Base-by-base conservation (phyloP, 768 basidiomycete species). In the Podaxis sp. region DNA sequence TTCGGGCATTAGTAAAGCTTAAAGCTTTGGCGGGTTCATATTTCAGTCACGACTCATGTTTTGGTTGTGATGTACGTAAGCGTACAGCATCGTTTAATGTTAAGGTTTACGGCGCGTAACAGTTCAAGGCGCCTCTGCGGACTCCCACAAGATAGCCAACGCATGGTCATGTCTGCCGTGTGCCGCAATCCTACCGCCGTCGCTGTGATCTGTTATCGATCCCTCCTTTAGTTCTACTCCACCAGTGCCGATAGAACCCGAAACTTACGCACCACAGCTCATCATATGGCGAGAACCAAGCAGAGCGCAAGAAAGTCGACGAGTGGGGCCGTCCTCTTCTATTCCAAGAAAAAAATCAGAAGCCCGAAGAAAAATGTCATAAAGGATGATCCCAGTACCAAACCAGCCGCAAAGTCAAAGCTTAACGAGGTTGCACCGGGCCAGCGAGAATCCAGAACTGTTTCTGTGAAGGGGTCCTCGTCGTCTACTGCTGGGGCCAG, bases 291-390 rank as follows among this genome's bases (percentile, higher is more conserved):
- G 15, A 51, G 58, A 40, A 59, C 58, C 20, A 59, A 59, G 49
- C 58, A 59, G 24, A 59, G 36, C 15, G 48, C 50, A 50, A 28
- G 58, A 38, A 50, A 40, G 22, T 41, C 58, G 12, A 51, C 36
- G 11, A 51, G 58, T n/a, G 58, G 49, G 15, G 58, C 58, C 15
- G 51, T 36, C 13, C 58, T 59, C 20, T 38, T 59, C 50, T 59
- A 59, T 28, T 51, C 56, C 2, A 46, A 15, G 17, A 50, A 37
- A 33, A 51, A 51, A 26, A 30, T 12, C 22, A 50, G 24, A n/a
- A 52, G 20, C 50, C 24, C 33, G 17, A 59, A 59, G 20, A 51
- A 51, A 6, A 26, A 51, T 5, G 20, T 51, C 22, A 37, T 60
- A 6, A 50, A 51, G 48, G 50, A 52, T 11, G 30, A 37, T 7